Conservation (phyloP, 108 stramenopile genomes). For the Skeletonema costatum region DNA sequence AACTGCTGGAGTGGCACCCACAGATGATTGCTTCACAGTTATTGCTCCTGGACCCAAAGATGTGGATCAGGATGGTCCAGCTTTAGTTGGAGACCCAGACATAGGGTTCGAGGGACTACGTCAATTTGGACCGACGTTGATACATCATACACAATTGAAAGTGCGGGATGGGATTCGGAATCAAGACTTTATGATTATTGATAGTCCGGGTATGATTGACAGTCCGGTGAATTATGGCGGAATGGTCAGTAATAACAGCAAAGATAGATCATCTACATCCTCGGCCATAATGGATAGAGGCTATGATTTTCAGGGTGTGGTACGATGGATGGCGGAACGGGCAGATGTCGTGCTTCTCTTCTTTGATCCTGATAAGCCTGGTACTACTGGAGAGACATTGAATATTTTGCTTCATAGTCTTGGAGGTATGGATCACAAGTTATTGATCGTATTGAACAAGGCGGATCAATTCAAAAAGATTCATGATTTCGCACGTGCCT, state of each 20-base stretch:
- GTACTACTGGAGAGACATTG: constrained; percentile 98
- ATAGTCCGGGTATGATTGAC: constrained; percentile 99
- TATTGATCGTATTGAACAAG: constrained; percentile 98
- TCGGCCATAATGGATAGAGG: constrained; percentile 87
- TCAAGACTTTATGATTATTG: constrained; percentile 88
- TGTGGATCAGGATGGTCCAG: constrained; percentile 91
- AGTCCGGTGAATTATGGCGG: constrained; percentile 57
- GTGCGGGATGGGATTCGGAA: constrained; percentile 63
- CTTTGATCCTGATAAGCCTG: constrained; percentile 97
- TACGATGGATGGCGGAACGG: constrained; percentile 95
- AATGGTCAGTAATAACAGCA: constrained; percentile 18
- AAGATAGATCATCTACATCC: constrained; percentile 7
- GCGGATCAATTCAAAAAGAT: constrained; percentile 92
- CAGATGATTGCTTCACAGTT: constrained; percentile 98
- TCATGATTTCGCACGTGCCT: constrained; percentile 99
- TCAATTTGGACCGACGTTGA: constrained; percentile 94
- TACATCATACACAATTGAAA: constrained; percentile 96
- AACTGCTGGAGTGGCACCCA: constrained; percentile 99
- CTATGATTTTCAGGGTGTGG: constrained; percentile 96
- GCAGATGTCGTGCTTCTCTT: constrained; percentile 98
- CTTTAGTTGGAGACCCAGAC: constrained; percentile 95
- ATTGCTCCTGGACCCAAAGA: constrained; percentile 95
- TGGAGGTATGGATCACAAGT: constrained; percentile 98
- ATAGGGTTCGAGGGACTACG: constrained; percentile 93
- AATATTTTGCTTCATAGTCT: constrained; percentile 90